Conservation (phyloP, 495 filamentous ascomycete genomes). For the Trichoderma virens region DNA sequence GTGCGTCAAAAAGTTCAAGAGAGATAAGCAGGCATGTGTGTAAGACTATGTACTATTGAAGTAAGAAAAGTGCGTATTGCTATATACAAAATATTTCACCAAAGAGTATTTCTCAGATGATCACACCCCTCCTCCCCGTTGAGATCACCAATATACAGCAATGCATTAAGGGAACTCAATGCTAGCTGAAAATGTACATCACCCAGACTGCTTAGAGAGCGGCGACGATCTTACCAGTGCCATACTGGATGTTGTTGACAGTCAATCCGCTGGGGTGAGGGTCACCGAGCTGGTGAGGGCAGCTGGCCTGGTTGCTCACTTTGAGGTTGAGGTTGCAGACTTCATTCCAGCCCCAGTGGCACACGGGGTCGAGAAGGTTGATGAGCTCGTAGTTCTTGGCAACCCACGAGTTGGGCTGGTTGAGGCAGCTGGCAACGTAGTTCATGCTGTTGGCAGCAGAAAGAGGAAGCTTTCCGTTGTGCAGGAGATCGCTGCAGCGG, state of each 20-base stretch:
- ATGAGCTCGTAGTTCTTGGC: conserved; percentile 25
- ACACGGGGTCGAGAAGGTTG: conserved; percentile 26
- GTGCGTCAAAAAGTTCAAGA: too few species aligned
- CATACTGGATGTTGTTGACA: conserved; percentile 23
- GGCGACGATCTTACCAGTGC: conserved; percentile 13
- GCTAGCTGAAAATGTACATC: not conserved
- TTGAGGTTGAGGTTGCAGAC: conserved; percentile 18
- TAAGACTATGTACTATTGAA: too few species aligned
- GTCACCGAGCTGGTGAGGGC: conserved; percentile 21
- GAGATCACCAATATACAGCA: too few species aligned
- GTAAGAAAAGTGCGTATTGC: too few species aligned
- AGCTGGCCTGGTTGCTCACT: conserved; percentile 21
- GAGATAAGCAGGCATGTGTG: too few species aligned
- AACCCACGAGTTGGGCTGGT: conserved; percentile 20
- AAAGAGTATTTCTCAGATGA: too few species aligned
- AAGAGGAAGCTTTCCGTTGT: conserved; percentile 21
- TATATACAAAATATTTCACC: too few species aligned
- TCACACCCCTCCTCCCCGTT: too few species aligned
- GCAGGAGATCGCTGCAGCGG: conserved; percentile 21
- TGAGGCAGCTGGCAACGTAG: conserved; percentile 19
- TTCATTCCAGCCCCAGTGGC: conserved; percentile 25
- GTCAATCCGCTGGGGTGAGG: conserved; percentile 10
- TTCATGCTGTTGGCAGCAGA: conserved; percentile 24
- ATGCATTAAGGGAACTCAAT: not conserved
- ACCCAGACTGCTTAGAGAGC: too few species aligned